phyloP scores from a whole-genome alignment of 2,329 filamentous ascomycete species.

The Aspergillus brasiliensis region DNA sequence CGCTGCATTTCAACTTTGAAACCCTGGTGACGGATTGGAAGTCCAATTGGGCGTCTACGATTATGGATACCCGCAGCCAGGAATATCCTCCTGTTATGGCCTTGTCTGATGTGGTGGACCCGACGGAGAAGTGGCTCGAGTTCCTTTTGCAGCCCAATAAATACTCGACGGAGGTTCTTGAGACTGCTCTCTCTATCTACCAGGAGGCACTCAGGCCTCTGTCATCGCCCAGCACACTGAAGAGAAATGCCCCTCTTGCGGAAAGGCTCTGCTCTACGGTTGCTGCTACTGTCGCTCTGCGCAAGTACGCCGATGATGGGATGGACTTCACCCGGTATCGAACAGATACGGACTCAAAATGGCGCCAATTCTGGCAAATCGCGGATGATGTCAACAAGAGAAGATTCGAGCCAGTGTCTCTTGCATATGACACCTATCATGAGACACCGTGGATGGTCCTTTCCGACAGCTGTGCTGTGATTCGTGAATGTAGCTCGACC shows the following conservation, averaged over 20 bases:
- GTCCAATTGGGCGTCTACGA: constrained; percentile 70
- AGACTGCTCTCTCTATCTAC: constrained; percentile 81
- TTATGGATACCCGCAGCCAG: constrained; percentile 59
- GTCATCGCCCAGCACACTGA: constrained; percentile 42
- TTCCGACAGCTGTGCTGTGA: constrained; percentile 75
- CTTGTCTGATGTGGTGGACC: constrained; percentile 66
- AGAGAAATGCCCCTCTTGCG: constrained; percentile 62
- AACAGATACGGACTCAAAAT: constrained; percentile 74
- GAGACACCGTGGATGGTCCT: constrained; percentile 82
- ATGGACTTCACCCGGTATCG: constrained; percentile 78
- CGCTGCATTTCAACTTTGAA: constrained; percentile 70
- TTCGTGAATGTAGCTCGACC: constrained; percentile 76
- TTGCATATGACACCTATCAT: constrained; percentile 70
- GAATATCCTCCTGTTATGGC: constrained; percentile 61
- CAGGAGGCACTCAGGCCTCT: constrained; percentile 61
- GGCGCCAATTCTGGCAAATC: constrained; percentile 86
- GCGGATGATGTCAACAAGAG: constrained; percentile 84
- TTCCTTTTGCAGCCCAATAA: constrained; percentile 81
- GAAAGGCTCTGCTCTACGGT: constrained; percentile 76
- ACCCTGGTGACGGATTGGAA: constrained; percentile 65
- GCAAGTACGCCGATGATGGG: constrained; percentile 61
- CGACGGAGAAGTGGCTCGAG: constrained; percentile 82
- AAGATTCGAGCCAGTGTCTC: constrained; percentile 76
- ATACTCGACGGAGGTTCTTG: constrained; percentile 76
- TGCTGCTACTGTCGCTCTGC: constrained; percentile 67